phyloP scores from a whole-genome alignment of 225 moss, liverwort and hornwort genomes.

The Bryoerythrophyllum caledonicum region DNA sequence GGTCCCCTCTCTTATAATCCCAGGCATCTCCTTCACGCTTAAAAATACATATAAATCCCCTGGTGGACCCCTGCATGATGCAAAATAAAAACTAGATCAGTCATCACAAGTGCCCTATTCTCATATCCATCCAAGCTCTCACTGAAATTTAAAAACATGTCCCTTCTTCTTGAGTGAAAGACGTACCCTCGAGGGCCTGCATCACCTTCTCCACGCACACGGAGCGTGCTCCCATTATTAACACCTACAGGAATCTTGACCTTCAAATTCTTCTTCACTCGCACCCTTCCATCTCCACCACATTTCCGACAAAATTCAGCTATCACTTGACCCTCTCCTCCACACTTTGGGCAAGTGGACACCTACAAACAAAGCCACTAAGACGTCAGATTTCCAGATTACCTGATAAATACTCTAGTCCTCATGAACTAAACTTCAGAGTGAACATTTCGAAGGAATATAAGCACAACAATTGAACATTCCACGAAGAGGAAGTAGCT shows the following conservation, averaged over 20 bases:
- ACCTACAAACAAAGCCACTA: conserved; percentile 54
- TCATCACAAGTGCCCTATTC: not conserved
- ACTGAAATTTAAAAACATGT: conserved; percentile 1
- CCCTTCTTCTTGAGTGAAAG: conserved; percentile 2
- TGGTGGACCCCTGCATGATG: conserved; percentile 68
- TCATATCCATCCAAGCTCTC: not conserved
- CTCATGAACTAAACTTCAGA: not conserved
- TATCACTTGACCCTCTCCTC: conserved; percentile 94
- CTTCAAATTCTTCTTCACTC: conserved; percentile 82
- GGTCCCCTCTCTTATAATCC: conserved; percentile 83
- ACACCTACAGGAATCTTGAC: conserved; percentile 98
- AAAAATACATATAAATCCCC: conserved; percentile 99
- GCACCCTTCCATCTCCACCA: conserved; percentile 90
- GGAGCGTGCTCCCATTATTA: conserved; percentile 91
- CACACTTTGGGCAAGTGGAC: conserved; percentile 87
- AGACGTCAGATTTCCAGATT: conserved; percentile 16
- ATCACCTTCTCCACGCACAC: conserved; percentile 95
- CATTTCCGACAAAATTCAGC: conserved; percentile 92
- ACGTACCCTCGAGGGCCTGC: conserved; percentile 88
- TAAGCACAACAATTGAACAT: not conserved
- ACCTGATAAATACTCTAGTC: not conserved
- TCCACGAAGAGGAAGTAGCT: not conserved
- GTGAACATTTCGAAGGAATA: not conserved
- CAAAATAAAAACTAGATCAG: conserved; percentile 11
- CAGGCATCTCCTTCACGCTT: conserved; percentile 78